Conservation (phyloP, 371 early-diverging fungal genomes). For the Rhizopus arrhizus region DNA sequence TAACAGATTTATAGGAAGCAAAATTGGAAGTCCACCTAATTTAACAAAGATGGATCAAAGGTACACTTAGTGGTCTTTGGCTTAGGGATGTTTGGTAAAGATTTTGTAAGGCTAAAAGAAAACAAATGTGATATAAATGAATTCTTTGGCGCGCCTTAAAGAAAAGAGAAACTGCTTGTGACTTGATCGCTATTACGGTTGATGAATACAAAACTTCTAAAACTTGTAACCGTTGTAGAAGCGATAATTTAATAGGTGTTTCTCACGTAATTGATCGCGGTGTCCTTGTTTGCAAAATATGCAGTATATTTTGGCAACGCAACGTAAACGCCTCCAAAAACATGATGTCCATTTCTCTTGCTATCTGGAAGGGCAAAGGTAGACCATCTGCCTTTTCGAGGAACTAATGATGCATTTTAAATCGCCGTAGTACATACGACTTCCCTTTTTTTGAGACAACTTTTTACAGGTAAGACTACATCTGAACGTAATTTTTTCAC, state of each 20-base stretch:
- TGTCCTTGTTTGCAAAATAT: not conserved
- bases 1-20: not conserved
- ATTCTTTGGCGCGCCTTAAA: slow-evolving; percentile 1
- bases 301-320: slow-evolving; percentile 11
- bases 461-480: too few species aligned
- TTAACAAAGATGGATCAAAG: not conserved
- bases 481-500: too few species aligned
- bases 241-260: too few species aligned
- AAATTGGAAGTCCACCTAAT: not conserved
- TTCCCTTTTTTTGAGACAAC: too few species aligned
- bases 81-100: slow-evolving; percentile 7
- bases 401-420: too few species aligned
- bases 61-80: slow-evolving; percentile 10
- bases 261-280: not conserved
- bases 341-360: not conserved
- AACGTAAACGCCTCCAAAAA: too few species aligned
- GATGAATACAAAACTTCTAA: slow-evolving; percentile 5
- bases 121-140: not conserved
- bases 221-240: not conserved
- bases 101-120: slow-evolving; percentile 2
- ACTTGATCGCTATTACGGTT: not conserved
- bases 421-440: too few species aligned
- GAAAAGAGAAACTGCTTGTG: not conserved
- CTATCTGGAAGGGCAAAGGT: slow-evolving; percentile 4
- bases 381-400: not conserved